phyloP scores from a whole-genome alignment of 177 flowering plant species.

The Vitis hybrid region DNA sequence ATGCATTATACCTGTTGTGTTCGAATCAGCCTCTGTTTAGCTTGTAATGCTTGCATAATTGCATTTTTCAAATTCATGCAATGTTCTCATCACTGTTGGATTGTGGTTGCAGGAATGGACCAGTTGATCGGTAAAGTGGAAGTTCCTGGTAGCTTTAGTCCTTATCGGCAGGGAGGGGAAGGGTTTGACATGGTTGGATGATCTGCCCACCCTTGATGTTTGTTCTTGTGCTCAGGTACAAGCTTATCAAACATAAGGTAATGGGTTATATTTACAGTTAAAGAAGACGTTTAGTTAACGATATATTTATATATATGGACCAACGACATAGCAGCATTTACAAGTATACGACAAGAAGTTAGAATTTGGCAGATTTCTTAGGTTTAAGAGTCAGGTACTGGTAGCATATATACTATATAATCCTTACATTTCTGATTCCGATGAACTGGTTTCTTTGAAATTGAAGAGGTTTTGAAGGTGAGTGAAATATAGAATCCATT shows the following conservation, averaged over 20 bases:
- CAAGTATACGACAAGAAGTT: slow-evolving; percentile 5
- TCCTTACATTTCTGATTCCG: slow-evolving; percentile 6
- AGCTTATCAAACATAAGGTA: slow-evolving; percentile 1
- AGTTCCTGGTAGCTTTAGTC: slow-evolving; percentile 19
- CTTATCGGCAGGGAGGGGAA: slow-evolving; percentile 1
- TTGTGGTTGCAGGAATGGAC: slow-evolving; percentile 20
- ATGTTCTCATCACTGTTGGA: no score
- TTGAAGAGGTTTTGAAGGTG: no score
- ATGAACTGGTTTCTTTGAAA: no score
- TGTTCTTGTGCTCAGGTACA: neutral
- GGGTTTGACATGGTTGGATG: neutral
- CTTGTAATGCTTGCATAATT: neutral
- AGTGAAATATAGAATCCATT: no score
- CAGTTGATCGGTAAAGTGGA: slow-evolving; percentile 24
- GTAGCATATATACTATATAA: neutral
- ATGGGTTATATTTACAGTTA: neutral
- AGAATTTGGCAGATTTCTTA: slow-evolving; percentile 5
- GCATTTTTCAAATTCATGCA: neutral
- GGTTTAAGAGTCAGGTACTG: neutral
- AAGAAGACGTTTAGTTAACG: neutral
- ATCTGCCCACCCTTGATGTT: no score
- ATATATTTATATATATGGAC: neutral
- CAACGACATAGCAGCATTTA: neutral
- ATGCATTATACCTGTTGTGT: no score
- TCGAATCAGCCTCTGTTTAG: neutral